These are phyloP conservation scores for Colletotrichum melonis DNA, from an alignment of 2,329 filamentous ascomycete species.

Conservation along the genomic window DNA sequence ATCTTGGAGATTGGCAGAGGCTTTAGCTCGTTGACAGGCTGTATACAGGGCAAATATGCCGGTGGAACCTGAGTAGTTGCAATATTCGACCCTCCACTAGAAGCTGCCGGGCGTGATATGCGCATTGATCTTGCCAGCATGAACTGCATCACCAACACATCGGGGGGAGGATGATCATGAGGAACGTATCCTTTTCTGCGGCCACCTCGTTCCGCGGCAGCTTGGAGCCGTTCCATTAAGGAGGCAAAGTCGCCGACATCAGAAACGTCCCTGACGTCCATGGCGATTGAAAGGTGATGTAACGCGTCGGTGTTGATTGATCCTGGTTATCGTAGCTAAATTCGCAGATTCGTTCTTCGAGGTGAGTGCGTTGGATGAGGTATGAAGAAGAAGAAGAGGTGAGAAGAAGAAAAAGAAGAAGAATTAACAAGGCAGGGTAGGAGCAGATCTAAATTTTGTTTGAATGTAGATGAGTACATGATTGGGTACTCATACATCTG, in stretches of 20 bases:
- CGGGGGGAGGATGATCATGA: neutral
- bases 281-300: neutral
- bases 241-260: neutral
- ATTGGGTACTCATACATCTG: neutral
- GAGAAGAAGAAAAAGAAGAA: no score
- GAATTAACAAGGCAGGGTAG: neutral
- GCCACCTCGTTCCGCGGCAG: neutral
- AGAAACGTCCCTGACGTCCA: slow-evolving; percentile 14
- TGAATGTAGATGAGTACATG: no score
- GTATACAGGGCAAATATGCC: slow-evolving; percentile 41
- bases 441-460: neutral
- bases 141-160: neutral
- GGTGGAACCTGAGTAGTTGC: slow-evolving; percentile 13
- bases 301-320: neutral
- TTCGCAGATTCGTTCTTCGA: neutral
- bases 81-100: neutral
- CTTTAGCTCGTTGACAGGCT: slow-evolving; percentile 22
- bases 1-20: slow-evolving; percentile 43
- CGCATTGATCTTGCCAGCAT: neutral
- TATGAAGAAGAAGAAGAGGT: neutral
- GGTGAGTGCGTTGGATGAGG: neutral
- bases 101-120: neutral
- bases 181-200: neutral
- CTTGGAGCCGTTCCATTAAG: neutral
- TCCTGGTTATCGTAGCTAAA: neutral